Evolutionary conservation across 331 rosid species (phyloP), one percentile per base, ranked within the genome.

Genomic region (Acacia pycnantha): DNA sequence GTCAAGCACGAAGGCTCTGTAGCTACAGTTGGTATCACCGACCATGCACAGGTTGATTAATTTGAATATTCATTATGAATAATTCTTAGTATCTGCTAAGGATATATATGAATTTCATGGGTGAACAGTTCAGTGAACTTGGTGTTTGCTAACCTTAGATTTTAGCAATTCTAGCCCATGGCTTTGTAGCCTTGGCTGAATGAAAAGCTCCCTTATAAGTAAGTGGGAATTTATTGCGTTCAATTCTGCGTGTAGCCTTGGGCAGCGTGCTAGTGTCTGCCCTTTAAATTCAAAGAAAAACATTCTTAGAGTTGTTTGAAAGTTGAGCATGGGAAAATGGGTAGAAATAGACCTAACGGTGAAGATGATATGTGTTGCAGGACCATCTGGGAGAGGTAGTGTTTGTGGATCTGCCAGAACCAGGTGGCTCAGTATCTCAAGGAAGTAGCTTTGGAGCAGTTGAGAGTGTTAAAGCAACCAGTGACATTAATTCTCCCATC

Each of bases 401-500:
- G 91, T 94, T 88, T 80, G 98, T 94, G 87, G 97, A 96, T 58
- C 91, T 94, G 85, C 97, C 99, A 40, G 97, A 96, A 53, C 8
- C 85, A 0, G 97, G 98, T 4, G 53, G 61, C 22, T 35, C 91
- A 18, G 99, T 89, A 41, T 35, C 85, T n/a, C 70, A 87, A 81
- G 96, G 91, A 22, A 4, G 51, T 0, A 79, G 94, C 81, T 96
- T 94, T 46, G 98, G 99, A 77, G 97, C 97, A 1, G 97, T 96
- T 82, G 98, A 94, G 70, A 96, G 99, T 91, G 99, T 96, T 26
- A 94, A 96, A 79, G 97, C 98, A 70, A 92, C 97, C n/a, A 92
- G 98, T 89, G 99, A 96, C 73, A 22, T 96, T 9, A 94, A 96
- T 58, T 94, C 98, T 64, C 99, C 99, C 33, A 91, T 96, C 77